Base-by-base conservation (phyloP, 2,329 filamentous ascomycete genomes). In the Claviceps paspali region DNA sequence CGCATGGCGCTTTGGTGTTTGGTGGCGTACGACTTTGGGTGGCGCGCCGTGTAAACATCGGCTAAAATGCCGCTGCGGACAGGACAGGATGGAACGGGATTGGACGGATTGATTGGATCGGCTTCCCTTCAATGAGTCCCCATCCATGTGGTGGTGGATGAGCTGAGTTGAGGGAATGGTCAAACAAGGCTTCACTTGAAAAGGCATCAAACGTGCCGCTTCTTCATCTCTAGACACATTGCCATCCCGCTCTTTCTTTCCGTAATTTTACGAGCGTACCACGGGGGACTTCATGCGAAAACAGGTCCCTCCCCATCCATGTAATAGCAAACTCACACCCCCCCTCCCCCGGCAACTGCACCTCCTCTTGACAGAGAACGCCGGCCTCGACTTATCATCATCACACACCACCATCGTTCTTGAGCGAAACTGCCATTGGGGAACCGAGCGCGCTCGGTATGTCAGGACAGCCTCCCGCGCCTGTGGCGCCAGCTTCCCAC, bases 401-500 rank as follows among this genome's bases (percentile, higher is more conserved):
- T 4, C 29, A 29, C 7, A 23, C n/a, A 23, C 18, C 30, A 23
- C 30, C 21, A 23, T n/a, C n/a, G n/a, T n/a, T n/a, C n/a, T n/a
- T n/a, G n/a, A n/a, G n/a, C 10, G 14, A 23, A 2, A 15, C 12
- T 15, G 11, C 30, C 19, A 15, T 15, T 14, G 12, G 15, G n/a
- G 22, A 33, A 17, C 11, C 15, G 12, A 19, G 11, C 15, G n/a
- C 21, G 7, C 8, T 12, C 27, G 34, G 21, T 43, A 61, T 61
- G 59, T 57, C 59, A 40, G 53, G 51, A 35, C 55, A 57, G 21
- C 41, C 48, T 33, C 50, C 53, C 38, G 26, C 38, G 46, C 47
- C 30, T 47, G 52, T 17, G 52, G 45, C 51, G n/a, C 47, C 53
- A 22, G 47, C 52, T 27, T 49, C 48, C 43, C 46, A 45, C 44